Percentiles rank a stretch among this genome's conserved stretches.
Conservation (phyloP, 2,329 filamentous ascomycete genomes). For the Coniella lustricola region DNA sequence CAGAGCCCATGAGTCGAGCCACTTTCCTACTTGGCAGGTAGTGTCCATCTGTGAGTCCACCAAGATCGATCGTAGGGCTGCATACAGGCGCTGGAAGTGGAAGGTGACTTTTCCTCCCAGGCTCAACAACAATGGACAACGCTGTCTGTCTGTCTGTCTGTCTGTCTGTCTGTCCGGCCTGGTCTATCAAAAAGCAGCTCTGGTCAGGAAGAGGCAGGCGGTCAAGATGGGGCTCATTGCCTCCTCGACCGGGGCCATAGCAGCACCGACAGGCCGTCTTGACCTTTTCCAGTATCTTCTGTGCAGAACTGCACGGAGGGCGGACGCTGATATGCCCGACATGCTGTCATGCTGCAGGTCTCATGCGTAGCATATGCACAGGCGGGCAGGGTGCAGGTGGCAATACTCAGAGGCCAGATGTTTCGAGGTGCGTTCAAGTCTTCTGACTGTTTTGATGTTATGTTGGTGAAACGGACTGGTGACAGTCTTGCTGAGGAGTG, state of each 20-base stretch:
- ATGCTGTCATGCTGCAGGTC: slow-evolving; percentile 1
- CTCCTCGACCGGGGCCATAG: background rate
- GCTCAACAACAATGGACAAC: too few species aligned
- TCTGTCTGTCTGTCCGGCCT: too few species aligned
- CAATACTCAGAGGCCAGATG: background rate
- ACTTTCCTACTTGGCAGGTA: slow-evolving; percentile 4
- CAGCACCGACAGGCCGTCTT: slow-evolving; percentile 3
- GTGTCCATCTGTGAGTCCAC: background rate
- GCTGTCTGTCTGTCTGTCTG: too few species aligned
- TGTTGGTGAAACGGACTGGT: too few species aligned
- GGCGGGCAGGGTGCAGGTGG: background rate
- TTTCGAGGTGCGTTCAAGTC: too few species aligned
- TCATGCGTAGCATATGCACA: background rate
- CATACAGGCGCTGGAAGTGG: slow-evolving; percentile 7
- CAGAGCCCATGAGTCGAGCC: background rate
- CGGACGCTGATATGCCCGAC: slow-evolving; percentile 5
- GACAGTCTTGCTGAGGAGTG: too few species aligned
- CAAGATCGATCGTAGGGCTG: slow-evolving; percentile 3
- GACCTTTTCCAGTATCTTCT: background rate
- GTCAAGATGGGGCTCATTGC: background rate
- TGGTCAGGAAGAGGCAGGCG: slow-evolving; percentile 2
- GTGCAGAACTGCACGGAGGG: background rate
- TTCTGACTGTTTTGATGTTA: too few species aligned
- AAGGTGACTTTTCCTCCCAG: slow-evolving; percentile 3
- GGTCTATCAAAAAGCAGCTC: background rate